A percentile compares a stretch with the other conserved stretches of the same genome.
Evolutionary conservation across 2,329 filamentous ascomycete species (phyloP).

Genomic region (Graphiopsis chlorocephala): DNA sequence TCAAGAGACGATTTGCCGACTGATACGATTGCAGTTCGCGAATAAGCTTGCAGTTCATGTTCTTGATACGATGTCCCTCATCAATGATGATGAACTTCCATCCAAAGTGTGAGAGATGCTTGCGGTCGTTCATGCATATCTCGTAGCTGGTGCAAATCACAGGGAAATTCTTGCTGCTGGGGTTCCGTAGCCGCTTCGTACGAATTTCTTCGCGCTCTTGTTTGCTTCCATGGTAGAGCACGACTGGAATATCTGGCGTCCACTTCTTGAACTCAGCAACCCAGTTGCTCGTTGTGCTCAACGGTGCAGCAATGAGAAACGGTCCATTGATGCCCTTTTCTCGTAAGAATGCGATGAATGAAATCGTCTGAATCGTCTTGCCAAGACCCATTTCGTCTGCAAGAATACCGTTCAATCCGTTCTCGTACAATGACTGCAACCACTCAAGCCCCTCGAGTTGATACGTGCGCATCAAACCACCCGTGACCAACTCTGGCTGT

Average conservation of each 20-base stretch:
- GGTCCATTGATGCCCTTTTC: conserved; percentile 87
- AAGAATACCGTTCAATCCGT: conserved; percentile 86
- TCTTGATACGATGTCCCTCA: conserved; percentile 96
- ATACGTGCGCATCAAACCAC: conserved; percentile 89
- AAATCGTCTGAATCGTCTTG: conserved; percentile 89
- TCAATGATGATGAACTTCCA: conserved; percentile 99
- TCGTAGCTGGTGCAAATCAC: conserved; percentile 95
- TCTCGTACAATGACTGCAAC: conserved; percentile 80
- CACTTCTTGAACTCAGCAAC: conserved; percentile 88
- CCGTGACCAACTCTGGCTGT: conserved; percentile 80
- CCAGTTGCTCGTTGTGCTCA: conserved; percentile 95
- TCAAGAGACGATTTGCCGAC: conserved; percentile 85
- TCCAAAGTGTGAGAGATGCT: conserved; percentile 75
- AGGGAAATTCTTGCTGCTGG: conserved; percentile 72
- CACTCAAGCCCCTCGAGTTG: conserved; percentile 93
- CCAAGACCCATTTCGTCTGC: conserved; percentile 94
- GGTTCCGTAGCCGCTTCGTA: conserved; percentile 65
- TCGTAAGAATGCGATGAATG: conserved; percentile 79
- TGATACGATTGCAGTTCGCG: conserved; percentile 83
- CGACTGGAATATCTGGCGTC: conserved; percentile 82
- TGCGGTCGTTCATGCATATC: conserved; percentile 87
- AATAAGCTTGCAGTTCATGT: conserved; percentile 88
- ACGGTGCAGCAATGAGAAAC: conserved; percentile 82
- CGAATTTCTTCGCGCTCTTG: conserved; percentile 75
- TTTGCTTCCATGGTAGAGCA: conserved; percentile 87